Percentiles rank a stretch among this genome's conserved stretches.
Conservation (phyloP, 2,329 filamentous ascomycete species). For the Ascocoryne sarcoides region DNA sequence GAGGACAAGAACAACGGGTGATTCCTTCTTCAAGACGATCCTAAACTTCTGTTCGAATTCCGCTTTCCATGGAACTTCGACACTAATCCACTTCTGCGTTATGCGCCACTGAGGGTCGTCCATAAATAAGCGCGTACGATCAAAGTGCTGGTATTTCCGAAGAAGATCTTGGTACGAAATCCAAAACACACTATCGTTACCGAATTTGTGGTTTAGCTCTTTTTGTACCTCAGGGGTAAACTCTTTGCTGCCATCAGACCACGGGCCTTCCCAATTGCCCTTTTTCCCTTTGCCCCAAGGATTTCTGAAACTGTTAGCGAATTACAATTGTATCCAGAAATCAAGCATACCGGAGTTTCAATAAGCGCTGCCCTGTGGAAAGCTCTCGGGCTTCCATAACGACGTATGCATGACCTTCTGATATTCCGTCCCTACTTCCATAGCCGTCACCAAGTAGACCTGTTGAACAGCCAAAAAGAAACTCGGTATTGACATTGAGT, state of each 20-base stretch:
- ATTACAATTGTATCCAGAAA: neutral
- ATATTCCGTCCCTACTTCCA: slow-evolving; percentile 49
- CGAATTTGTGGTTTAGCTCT: slow-evolving; percentile 50
- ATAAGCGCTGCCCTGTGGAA: slow-evolving; percentile 43
- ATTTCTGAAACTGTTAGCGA: slow-evolving; percentile 32
- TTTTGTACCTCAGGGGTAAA: slow-evolving; percentile 50
- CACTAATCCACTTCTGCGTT: slow-evolving; percentile 51
- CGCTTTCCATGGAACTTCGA: slow-evolving; percentile 53
- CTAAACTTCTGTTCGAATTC: slow-evolving; percentile 55
- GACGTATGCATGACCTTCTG: slow-evolving; percentile 50
- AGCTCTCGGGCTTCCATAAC: slow-evolving; percentile 49
- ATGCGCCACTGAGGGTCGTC: slow-evolving; percentile 46
- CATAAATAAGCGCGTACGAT: slow-evolving; percentile 53
- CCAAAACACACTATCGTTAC: slow-evolving; percentile 56
- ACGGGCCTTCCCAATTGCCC: slow-evolving; percentile 51
- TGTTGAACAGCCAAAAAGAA: slow-evolving; percentile 63
- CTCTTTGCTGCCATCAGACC: slow-evolving; percentile 50
- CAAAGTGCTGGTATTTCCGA: slow-evolving; percentile 52
- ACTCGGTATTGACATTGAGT: slow-evolving; percentile 70
- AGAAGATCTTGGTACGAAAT: slow-evolving; percentile 55
- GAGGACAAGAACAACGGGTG: slow-evolving; percentile 49
- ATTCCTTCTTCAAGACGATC: slow-evolving; percentile 45
- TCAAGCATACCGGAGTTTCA: slow-evolving; percentile 39
- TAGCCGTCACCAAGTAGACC: slow-evolving; percentile 56
- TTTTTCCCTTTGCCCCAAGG: slow-evolving; percentile 52